phyloP scores from a whole-genome alignment of 1,284 basidiomycete genomes.

The Farysia itapuensis region DNA sequence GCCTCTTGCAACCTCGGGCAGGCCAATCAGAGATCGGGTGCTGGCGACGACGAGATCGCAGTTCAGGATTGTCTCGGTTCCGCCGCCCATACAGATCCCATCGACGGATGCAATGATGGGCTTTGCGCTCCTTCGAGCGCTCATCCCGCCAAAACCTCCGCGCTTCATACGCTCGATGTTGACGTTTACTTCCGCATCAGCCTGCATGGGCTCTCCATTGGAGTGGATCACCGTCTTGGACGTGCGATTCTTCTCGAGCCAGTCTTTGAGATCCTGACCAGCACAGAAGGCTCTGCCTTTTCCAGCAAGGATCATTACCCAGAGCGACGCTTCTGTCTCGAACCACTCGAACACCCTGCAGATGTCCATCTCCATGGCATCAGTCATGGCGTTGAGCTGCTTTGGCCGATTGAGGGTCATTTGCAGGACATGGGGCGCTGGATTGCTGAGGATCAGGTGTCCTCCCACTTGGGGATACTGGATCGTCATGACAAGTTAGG shows the following conservation, averaged over 20 bases:
- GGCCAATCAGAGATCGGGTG: constrained; percentile 71
- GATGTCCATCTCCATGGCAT: constrained; percentile 66
- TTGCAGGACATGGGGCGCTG: constrained; percentile 64
- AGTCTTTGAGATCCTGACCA: constrained; percentile 47
- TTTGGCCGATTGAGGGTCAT: constrained; percentile 75
- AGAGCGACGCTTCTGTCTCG: constrained; percentile 71
- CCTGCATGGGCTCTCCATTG: constrained; percentile 27
- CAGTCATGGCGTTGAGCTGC: constrained; percentile 72
- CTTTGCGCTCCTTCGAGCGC: constrained; percentile 69
- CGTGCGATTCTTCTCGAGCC: constrained; percentile 28
- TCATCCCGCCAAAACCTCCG: constrained; percentile 75
- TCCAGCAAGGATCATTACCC: constrained; percentile 78
- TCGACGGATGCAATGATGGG: constrained; percentile 81
- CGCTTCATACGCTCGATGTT: constrained; percentile 31
- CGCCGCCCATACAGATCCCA: constrained; percentile 78
- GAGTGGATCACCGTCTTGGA: constrained; percentile 12
- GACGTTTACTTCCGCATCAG: constrained; percentile 15
- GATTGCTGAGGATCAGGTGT: constrained; percentile 39
- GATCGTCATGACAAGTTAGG: no score
- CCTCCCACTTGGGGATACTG: constrained; percentile 34
- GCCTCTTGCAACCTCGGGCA: constrained; percentile 80
- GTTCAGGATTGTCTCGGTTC: constrained; percentile 76
- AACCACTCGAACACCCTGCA: constrained; percentile 72
- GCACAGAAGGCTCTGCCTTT: constrained; percentile 77
- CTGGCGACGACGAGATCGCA: constrained; percentile 80